phyloP scores from a whole-genome alignment of 352 stramenopile species.

The Phytophthora quininea region DNA sequence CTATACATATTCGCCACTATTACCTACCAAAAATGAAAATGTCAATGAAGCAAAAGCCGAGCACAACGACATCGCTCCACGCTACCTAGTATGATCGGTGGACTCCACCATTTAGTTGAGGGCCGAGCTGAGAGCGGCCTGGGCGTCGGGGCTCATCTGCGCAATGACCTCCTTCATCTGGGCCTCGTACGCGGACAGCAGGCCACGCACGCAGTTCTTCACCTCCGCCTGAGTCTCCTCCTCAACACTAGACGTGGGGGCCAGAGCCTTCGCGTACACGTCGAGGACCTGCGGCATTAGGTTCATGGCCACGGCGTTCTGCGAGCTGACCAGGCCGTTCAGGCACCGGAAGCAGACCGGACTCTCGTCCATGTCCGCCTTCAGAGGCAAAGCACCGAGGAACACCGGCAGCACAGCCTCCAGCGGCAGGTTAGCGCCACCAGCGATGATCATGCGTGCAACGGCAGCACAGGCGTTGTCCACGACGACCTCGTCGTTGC shows the following conservation, averaged over 20 bases:
- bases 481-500: slow-evolving; percentile 86
- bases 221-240: slow-evolving; percentile 80
- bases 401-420: slow-evolving; percentile 95
- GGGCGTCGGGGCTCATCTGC: slow-evolving; percentile 74
- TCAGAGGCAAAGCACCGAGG: slow-evolving; percentile 93
- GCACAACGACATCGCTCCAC: slow-evolving; percentile 6
- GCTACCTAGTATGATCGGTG: slow-evolving; percentile 24
- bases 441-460: slow-evolving; percentile 92
- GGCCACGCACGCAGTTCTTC: slow-evolving; percentile 65
- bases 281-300: slow-evolving; percentile 78
- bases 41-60: slow-evolving; percentile 14
- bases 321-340: slow-evolving; percentile 91
- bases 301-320: slow-evolving; percentile 81
- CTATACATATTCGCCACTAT: slow-evolving; percentile 24
- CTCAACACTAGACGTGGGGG: slow-evolving; percentile 63
- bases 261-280: slow-evolving; percentile 82
- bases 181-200: slow-evolving; percentile 70
- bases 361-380: slow-evolving; percentile 97
- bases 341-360: slow-evolving; percentile 95
- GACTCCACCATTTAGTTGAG: slow-evolving; percentile 42
- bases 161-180: slow-evolving; percentile 84
- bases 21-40: slow-evolving; percentile 38
- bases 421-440: slow-evolving; percentile 82
- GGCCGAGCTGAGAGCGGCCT: slow-evolving; percentile 66
- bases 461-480: slow-evolving; percentile 95